Conservation (phyloP, 768 basidiomycete genomes). For the Gloeopeniophorella convolvens region DNA sequence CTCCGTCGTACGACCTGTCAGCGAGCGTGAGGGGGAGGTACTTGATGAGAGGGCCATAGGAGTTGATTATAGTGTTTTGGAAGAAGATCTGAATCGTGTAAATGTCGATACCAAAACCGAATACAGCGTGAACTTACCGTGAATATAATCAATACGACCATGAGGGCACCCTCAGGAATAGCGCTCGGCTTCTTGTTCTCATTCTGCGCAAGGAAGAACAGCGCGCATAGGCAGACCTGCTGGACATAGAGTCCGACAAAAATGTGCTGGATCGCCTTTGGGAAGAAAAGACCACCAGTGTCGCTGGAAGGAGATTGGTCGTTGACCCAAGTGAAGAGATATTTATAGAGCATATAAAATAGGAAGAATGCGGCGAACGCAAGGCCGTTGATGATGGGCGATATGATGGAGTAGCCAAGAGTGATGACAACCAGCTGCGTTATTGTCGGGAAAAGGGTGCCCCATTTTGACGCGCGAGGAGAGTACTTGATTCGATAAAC, state of each 20-base stretch:
- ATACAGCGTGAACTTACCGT: constrained; percentile 48
- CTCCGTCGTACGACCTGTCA: constrained; percentile 46
- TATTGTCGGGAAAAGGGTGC: constrained; percentile 63
- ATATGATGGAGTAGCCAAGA: constrained; percentile 79
- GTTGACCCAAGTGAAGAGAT: constrained; percentile 41
- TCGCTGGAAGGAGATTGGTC: constrained; percentile 65
- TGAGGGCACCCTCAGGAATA: constrained; percentile 69
- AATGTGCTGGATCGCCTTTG: constrained; percentile 86
- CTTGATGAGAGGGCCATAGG: constrained; percentile 71
- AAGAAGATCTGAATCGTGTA: constrained; percentile 47
- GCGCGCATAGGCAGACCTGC: constrained; percentile 73
- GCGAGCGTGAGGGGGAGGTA: constrained; percentile 77
- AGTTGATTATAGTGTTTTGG: constrained; percentile 67
- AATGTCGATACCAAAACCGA: not conserved
- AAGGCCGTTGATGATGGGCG: constrained; percentile 91
- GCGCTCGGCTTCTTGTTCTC: constrained; percentile 46
- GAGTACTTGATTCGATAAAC: constrained; percentile 80
- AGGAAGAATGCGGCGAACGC: constrained; percentile 75
- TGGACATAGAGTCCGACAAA: constrained; percentile 94
- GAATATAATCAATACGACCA: constrained; percentile 76
- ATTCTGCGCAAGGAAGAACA: constrained; percentile 85
- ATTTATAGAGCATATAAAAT: constrained; percentile 77
- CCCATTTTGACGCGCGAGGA: constrained; percentile 63
- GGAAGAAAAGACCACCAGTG: constrained; percentile 93
- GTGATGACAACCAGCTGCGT: constrained; percentile 82